phyloP scores from a whole-genome alignment of 345 rosid species.

The Eucalyptus shirleyi region DNA sequence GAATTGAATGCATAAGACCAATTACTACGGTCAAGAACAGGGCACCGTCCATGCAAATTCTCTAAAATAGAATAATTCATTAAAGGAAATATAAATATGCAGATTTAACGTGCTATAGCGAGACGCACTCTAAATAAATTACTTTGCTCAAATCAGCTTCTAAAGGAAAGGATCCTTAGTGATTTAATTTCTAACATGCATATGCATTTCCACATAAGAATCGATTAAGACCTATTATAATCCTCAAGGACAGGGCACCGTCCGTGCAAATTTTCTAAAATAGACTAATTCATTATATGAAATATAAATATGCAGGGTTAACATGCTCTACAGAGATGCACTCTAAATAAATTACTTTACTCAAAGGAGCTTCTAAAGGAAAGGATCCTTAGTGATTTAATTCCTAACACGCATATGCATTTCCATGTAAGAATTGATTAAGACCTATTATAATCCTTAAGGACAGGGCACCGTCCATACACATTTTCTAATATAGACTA shows the following conservation, averaged over 20 bases:
- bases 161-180: not conserved
- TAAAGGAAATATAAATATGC: not conserved
- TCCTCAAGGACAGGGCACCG: not conserved
- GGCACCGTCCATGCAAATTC: not conserved
- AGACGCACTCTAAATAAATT: too few species aligned
- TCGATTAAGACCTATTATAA: not conserved
- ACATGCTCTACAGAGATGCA: not conserved
- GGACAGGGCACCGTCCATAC: too few species aligned
- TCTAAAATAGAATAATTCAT: not conserved
- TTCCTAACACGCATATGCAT: not conserved
- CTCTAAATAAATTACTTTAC: not conserved
- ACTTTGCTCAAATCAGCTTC: not conserved
- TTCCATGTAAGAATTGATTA: not conserved
- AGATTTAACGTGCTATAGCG: too few species aligned
- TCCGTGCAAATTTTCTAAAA: not conserved
- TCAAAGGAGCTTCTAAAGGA: not conserved
- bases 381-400: not conserved
- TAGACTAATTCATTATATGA: not conserved
- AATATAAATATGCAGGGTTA: too few species aligned
- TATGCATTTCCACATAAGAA: not conserved
- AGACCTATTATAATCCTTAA: too few species aligned
- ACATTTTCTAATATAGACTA: too few species aligned
- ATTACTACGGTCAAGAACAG: not conserved
- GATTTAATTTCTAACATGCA: not conserved
- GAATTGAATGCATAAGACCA: not conserved